Evolutionary conservation across 768 basidiomycete species (phyloP).

Genomic region (Cubamyces sp.): DNA sequence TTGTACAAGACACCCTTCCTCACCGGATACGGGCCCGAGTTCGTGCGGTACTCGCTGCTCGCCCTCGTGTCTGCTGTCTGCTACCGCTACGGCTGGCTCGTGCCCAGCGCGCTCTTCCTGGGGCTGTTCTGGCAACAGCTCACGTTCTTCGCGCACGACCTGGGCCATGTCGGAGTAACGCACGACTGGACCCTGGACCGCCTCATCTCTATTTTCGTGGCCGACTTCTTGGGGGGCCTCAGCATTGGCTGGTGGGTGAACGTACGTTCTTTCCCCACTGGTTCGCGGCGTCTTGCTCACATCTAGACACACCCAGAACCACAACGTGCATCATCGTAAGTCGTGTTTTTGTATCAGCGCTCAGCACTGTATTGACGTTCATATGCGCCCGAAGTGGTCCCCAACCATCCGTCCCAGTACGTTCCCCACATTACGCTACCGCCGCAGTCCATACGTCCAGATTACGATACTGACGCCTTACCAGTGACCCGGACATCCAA

Average conservation of each 20-base stretch:
- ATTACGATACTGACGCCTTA: neutral
- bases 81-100: conserved; percentile 67
- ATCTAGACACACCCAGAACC: conserved; percentile 56
- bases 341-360: conserved; percentile 29
- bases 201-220: conserved; percentile 74
- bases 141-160: conserved; percentile 90
- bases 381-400: conserved; percentile 64
- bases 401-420: conserved; percentile 97
- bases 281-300: conserved; percentile 11
- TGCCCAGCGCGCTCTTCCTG: conserved; percentile 77
- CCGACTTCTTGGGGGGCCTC: conserved; percentile 88
- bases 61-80: conserved; percentile 59
- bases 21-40: conserved; percentile 87
- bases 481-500: conserved; percentile 82
- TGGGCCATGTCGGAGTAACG: conserved; percentile 94
- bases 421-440: conserved; percentile 30
- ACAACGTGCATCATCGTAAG: conserved; percentile 96
- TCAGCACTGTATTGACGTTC: conserved; percentile 7
- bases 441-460: neutral
- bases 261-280: conserved; percentile 55
- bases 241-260: conserved; percentile 99
- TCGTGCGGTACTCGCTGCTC: conserved; percentile 76
- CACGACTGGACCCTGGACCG: conserved; percentile 85
- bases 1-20: conserved; percentile 85
- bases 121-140: conserved; percentile 96